phyloP scores from a whole-genome alignment of 805 yeast genomes.

The Ascoidea asiatica region DNA sequence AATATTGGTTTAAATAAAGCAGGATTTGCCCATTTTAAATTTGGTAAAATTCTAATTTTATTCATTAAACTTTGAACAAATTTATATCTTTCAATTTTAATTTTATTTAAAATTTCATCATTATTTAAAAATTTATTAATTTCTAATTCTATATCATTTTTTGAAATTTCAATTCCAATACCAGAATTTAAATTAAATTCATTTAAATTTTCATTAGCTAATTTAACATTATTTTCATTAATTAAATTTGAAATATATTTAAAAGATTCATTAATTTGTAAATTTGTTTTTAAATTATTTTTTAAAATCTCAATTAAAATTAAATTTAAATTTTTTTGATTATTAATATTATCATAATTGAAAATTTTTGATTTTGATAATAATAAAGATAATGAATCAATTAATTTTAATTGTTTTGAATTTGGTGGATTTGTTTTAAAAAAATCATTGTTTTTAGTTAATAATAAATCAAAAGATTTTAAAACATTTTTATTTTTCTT shows the following conservation, averaged over 20 bases:
- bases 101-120: constrained; percentile 41
- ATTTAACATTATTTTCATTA: constrained; percentile 32
- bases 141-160: constrained; percentile 44
- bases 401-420: constrained; percentile 28
- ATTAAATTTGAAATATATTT: constrained; percentile 50
- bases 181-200: constrained; percentile 60
- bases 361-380: constrained; percentile 68
- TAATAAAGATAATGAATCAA: constrained; percentile 46
- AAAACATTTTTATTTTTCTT: constrained; percentile 79
- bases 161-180: constrained; percentile 64
- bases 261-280: constrained; percentile 72
- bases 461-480: constrained; percentile 46
- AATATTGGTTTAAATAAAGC: constrained; percentile 74
- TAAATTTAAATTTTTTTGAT: constrained; percentile 30
- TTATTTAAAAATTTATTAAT: constrained; percentile 52
- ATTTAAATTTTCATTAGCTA: constrained; percentile 27
- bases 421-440: constrained; percentile 18
- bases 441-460: constrained; percentile 21
- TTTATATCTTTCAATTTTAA: constrained; percentile 65
- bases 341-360: constrained; percentile 34
- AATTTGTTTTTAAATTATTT: constrained; percentile 48
- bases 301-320: constrained; percentile 50
- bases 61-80: constrained; percentile 67
- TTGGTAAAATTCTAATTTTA: constrained; percentile 57
- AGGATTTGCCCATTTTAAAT: constrained; percentile 88